phyloP scores from a whole-genome alignment of 495 filamentous ascomycete species.

The Aspergillus incahuasiensis region DNA sequence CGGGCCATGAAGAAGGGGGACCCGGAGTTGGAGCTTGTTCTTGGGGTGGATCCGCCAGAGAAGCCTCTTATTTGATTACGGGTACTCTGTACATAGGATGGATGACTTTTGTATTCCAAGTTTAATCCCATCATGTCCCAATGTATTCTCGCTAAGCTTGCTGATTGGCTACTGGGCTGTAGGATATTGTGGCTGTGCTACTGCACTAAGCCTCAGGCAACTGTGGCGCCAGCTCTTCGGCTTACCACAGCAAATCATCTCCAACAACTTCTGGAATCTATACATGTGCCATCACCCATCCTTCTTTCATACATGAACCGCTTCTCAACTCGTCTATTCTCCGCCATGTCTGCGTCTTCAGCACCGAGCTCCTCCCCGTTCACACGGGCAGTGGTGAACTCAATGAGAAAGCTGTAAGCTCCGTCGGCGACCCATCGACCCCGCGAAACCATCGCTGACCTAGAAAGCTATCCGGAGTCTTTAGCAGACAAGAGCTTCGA shows the following conservation, averaged over 20 bases:
- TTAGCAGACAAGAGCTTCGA: constrained; percentile 90
- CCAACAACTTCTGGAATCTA: background rate
- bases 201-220: constrained; percentile 3
- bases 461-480: constrained; percentile 73
- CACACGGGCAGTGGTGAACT: constrained; percentile 69
- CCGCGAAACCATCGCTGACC: background rate
- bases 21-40: constrained; percentile 28
- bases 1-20: constrained; percentile 44
- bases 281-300: background rate
- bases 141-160: background rate
- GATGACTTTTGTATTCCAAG: too few relatives aligned
- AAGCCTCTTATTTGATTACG: background rate
- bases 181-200: constrained; percentile 4
- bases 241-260: background rate
- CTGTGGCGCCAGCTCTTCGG: constrained; percentile 19
- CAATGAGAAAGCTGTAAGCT: constrained; percentile 76
- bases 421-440: background rate
- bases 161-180: background rate
- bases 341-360: constrained; percentile 30
- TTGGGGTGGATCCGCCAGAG: constrained; percentile 6
- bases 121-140: too few relatives aligned
- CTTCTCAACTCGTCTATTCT: constrained; percentile 17
- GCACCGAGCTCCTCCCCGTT: constrained; percentile 54
- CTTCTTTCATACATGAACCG: background rate
- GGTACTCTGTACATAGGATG: too few relatives aligned